phyloP scores from a whole-genome alignment of 2,329 filamentous ascomycete species.

The Didymella sp. region DNA sequence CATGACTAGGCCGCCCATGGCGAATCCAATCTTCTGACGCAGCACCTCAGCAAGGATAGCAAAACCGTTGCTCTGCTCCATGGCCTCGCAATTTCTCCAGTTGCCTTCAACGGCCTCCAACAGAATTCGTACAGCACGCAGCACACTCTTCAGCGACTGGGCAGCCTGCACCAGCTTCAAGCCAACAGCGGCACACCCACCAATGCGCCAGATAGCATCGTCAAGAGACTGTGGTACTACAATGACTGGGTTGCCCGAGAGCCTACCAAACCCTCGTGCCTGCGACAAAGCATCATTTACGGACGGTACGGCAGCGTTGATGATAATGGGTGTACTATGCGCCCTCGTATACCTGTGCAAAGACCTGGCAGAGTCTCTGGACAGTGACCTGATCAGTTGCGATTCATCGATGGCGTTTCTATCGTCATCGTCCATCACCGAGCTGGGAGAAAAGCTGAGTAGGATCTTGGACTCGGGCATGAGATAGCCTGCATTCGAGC shows the following conservation, averaged over 20 bases:
- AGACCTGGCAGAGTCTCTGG: constrained; percentile 71
- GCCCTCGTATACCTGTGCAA: constrained; percentile 74
- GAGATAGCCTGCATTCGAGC: constrained; percentile 81
- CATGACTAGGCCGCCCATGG: constrained; percentile 55
- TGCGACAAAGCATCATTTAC: constrained; percentile 88
- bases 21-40: constrained; percentile 76
- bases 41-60: constrained; percentile 84
- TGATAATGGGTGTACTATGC: constrained; percentile 77
- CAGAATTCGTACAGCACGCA: constrained; percentile 81
- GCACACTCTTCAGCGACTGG: constrained; percentile 70
- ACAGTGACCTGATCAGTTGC: constrained; percentile 77
- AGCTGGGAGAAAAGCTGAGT: constrained; percentile 81
- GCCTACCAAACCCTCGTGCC: constrained; percentile 78
- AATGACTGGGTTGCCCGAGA: constrained; percentile 84
- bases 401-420: constrained; percentile 74
- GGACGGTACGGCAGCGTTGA: constrained; percentile 86
- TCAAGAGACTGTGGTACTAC: constrained; percentile 84
- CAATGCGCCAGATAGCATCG: constrained; percentile 89
- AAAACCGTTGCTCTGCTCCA: constrained; percentile 96
- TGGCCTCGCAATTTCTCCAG: constrained; percentile 97
- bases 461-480: constrained; percentile 82
- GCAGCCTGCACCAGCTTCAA: constrained; percentile 85
- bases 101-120: constrained; percentile 87
- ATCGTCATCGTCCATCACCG: constrained; percentile 82
- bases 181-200: constrained; percentile 86